Percentiles rank a stretch among this genome's conserved stretches.
These are phyloP conservation scores for Oryza glaberrima DNA, from an alignment of 176 grass and related monocot genomes.

Conservation along the genomic window DNA sequence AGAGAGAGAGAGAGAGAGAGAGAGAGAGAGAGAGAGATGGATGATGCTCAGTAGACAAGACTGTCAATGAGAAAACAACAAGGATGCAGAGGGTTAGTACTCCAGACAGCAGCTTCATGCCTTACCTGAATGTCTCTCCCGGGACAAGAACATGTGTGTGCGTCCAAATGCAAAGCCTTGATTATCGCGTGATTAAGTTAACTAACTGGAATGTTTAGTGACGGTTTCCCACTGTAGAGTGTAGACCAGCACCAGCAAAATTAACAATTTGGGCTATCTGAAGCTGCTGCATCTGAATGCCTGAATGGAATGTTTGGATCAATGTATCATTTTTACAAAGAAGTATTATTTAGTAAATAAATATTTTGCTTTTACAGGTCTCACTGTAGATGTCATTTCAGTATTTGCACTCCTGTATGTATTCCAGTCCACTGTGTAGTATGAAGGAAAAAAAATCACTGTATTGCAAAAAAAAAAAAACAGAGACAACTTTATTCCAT, in stretches of 20 bases:
- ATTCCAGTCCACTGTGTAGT: too few species aligned
- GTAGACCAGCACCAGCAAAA: background rate
- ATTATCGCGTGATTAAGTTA: conserved; percentile 21
- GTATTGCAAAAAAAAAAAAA: background rate
- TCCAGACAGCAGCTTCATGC: conserved; percentile 35
- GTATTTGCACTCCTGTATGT: background rate
- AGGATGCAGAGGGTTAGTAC: conserved; percentile 3
- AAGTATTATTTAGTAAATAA: background rate
- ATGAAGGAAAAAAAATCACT: background rate
- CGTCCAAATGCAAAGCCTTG: conserved; percentile 45
- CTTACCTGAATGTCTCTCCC: conserved; percentile 39
- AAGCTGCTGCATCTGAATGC: background rate
- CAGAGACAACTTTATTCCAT: too few species aligned
- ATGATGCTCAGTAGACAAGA: conserved; percentile 28
- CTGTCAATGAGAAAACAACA: conserved; percentile 37
- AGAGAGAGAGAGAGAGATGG: background rate
- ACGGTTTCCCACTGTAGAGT: background rate
- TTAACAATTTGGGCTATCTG: background rate
- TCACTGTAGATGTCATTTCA: background rate
- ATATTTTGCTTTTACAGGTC: background rate
- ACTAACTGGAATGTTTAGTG: background rate
- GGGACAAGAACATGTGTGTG: conserved; percentile 26
- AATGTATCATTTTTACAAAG: background rate
- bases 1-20: background rate
- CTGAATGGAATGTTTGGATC: background rate